Evolutionary conservation across 2,329 filamentous ascomycete genomes (phyloP), one percentile per base, ranked within the genome.

Genomic region (Epichloe gansuensis): DNA sequence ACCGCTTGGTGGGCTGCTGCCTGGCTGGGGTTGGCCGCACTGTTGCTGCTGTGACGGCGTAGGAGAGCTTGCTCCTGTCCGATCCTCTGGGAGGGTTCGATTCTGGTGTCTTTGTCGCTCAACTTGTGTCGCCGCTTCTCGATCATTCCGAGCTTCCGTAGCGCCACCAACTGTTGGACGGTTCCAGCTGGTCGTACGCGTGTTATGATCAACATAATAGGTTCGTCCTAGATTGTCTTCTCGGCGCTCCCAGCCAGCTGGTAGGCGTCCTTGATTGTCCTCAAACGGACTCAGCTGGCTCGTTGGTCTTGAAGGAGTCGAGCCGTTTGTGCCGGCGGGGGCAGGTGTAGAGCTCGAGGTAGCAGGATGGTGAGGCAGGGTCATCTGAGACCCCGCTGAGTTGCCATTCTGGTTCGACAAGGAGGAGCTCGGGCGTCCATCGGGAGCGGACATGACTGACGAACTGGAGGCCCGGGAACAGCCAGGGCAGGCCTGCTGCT

Each of bases 141-240:
- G 80, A 59, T 90, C 86, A 58, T 76, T 85, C 55, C 90, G 81
- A 42, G 63, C 61, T 56, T 91, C 85, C 48, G 82, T 82, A 46
- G 86, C 83, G 55, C 85, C 91, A 62, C 85, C 86, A 55, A 83
- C 83, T 41, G 88, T 86, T 7, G 93, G 93, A 55, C 93, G 78
- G 61, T 88, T 91, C 93, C 93, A 98, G 61, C 91, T 97, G 1
- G 93, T 98, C 52, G 93, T 91, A 62, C 93, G 80, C 6, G 91
- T 95, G 68, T 97, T 97, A 68, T 97, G 93, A 64, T 98, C 93
- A 50, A 98, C 93, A 66, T 97, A 98, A 67, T 98, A 98, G 23
- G 91, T 97, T 62, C 93, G 81, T 50, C 93, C 91, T 44, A 97
- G 71, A 61, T 96, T 93, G 67, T 98, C 93, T 68, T 97, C 91